Base-by-base conservation (phyloP, 805 yeast species). In the Saturnispora quitensis region DNA sequence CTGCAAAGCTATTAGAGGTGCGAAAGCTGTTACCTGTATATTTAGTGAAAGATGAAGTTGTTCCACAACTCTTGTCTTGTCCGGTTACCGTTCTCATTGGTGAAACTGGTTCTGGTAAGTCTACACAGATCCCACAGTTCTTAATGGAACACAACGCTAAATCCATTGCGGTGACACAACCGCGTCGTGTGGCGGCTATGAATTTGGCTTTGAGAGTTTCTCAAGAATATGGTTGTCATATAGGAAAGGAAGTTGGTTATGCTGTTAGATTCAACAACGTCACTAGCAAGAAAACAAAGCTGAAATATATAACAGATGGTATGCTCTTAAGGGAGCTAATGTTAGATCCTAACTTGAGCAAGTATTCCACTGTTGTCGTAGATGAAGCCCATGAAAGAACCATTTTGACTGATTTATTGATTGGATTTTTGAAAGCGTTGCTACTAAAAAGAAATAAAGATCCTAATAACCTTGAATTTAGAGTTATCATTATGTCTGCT, bases 301-400 rank as follows among this genome's bases (percentile, higher is more conserved):
- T 93, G 58, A 88, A 89, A 63, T 93, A 89, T 63, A 71, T 91
- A 45, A 93, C 99, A 0, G 99, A 93, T 71, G 99, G 99, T 82
- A 91, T 93, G 98, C 75, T 93, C 20, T 69, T 93, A 51, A 78
- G 99, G 64, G 98, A 93, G 65, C 68, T 90, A 56, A 86, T 91
- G 93, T 68, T 86, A 54, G 88, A 87, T 60, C 77, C 78, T 2
- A 62, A 68, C 10, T 68, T 93, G 36, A 67, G 74, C 2, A 78
- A 78, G 55, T 93, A 91, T 67, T 73, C 84, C 27, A 83, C 89
- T 0, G 76, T 93, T 9, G 74, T 93, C 44, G 82, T 93, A 47
- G 99, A 93, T 73, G 99, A 93, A 71, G 99, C 98, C 3, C 99
- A 93, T 71, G 99, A 93, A 71, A 78, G 99, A 64, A 91, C 98